Evolutionary conservation across 352 stramenopile genomes (phyloP), one percentile per base, ranked within the genome.

Genomic region (Globisporangium parvum): DNA sequence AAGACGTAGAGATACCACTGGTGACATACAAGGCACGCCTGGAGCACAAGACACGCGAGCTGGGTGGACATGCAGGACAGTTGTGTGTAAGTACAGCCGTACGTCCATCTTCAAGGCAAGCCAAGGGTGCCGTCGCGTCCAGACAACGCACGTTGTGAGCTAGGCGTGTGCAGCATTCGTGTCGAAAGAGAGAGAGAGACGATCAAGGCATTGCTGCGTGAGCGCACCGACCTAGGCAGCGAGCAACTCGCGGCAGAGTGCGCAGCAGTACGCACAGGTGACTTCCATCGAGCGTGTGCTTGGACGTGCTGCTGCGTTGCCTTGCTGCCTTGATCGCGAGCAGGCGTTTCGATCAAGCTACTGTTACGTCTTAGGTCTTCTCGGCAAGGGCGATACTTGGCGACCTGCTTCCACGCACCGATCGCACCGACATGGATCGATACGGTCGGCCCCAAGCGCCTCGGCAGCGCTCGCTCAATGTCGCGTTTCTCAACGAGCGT

Each of bases 1-100:
- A 90, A 95, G 42, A 63, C 62, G 23, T 81, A 66, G 21, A 88
- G 72, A 56, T 84, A 91, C 61, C 73, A 77, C 35, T 87, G 68
- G 53, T 93, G 85, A 14, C 75, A 59, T 28, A 63, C 80, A n/a
- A 95, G 75, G 17, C 86, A 73, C n/a, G 85, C 58, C 60, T 95
- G 79, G 58, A 89, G 61, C 12, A 73, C 59, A 45, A 91, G 57
- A 8, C 73, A 80, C 1, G 69, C 68, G 33, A 87, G 54, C 70
- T 87, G n/a, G 11, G 35, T n/a, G n/a, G 20, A 21, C 18, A 46
- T n/a, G 14, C n/a, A 51, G 11, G 18, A 11, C 1, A 10, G 47
- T 17, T n/a, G 39, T 23, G 40, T 46, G 33, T 39, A 8, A 58
- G 42, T 59, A 28, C 10, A 8, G 18, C 11, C 20, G 33, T n/a